Percentiles rank a stretch among this genome's conserved stretches.
Conservation (phyloP, 106 monocot genomes). For the Phalaenopsis equestris region DNA sequence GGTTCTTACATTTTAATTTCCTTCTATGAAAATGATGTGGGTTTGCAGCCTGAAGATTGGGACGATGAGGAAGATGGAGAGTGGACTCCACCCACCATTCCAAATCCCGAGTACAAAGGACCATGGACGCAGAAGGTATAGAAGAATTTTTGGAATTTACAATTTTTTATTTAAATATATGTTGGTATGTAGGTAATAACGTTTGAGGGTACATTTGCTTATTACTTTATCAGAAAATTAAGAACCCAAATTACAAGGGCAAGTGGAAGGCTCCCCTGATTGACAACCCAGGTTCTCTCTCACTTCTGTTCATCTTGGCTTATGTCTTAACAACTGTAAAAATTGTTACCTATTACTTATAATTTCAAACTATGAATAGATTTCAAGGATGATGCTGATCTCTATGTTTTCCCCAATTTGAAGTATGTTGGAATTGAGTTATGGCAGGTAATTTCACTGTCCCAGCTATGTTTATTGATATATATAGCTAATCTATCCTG, state of each 20-base stretch:
- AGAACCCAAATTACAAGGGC: constrained; percentile 71
- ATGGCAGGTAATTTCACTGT: constrained; percentile 34
- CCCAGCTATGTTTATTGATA: not conserved
- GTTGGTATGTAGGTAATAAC: not conserved
- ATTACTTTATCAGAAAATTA: constrained; percentile 36
- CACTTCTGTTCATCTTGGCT: not conserved
- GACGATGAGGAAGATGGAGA: constrained; percentile 80
- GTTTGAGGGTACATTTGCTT: not conserved
- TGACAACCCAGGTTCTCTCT: constrained; percentile 57
- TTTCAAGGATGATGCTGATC: constrained; percentile 55
- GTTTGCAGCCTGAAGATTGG: constrained; percentile 62
- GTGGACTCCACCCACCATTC: constrained; percentile 55
- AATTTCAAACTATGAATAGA: constrained; percentile 22
- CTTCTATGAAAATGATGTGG: not conserved
- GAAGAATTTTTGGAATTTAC: not conserved
- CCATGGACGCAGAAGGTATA: constrained; percentile 54
- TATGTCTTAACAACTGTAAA: no score
- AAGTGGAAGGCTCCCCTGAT: constrained; percentile 79
- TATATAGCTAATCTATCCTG: not conserved
- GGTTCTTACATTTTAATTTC: not conserved
- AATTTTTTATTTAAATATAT: not conserved
- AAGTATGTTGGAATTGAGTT: constrained; percentile 63
- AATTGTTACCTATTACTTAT: not conserved
- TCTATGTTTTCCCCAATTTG: constrained; percentile 54
- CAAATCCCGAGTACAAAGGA: constrained; percentile 45